These are phyloP conservation scores for Hyaloscypha variabilis DNA, from an alignment of 495 filamentous ascomycete species.

Conservation along the genomic window DNA sequence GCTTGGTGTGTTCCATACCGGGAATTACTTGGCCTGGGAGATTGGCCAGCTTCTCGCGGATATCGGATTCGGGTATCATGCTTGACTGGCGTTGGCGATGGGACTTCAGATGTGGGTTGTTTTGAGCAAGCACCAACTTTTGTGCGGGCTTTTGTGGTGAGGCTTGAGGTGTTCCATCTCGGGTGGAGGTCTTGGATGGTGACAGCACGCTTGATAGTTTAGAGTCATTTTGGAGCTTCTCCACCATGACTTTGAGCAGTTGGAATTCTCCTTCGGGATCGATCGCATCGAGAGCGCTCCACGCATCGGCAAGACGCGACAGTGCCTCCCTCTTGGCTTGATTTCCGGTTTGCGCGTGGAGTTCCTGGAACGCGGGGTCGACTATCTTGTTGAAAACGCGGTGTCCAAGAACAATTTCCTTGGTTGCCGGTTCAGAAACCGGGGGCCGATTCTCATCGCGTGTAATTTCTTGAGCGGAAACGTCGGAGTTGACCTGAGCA, in stretches of 20 bases:
- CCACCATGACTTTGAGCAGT: slow-evolving; percentile 59
- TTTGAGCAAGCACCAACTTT: slow-evolving; percentile 76
- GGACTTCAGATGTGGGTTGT: slow-evolving; percentile 82
- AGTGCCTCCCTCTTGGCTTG: slow-evolving; percentile 80
- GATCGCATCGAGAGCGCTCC: slow-evolving; percentile 78
- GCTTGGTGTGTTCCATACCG: slow-evolving; percentile 90
- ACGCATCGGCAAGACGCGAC: slow-evolving; percentile 78
- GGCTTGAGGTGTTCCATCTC: slow-evolving; percentile 30
- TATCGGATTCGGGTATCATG: slow-evolving; percentile 37
- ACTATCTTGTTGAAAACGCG: slow-evolving; percentile 78
- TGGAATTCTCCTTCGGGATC: slow-evolving; percentile 92
- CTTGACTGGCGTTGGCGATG: slow-evolving; percentile 71
- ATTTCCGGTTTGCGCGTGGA: slow-evolving; percentile 75
- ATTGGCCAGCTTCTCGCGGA: slow-evolving; percentile 48
- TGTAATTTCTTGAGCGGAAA: slow-evolving; percentile 15
- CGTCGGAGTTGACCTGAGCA: slow-evolving; percentile 25
- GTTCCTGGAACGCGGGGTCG: slow-evolving; percentile 79
- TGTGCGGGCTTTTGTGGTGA: slow-evolving; percentile 35
- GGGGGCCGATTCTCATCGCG: slow-evolving; percentile 33
- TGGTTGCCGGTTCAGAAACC: slow-evolving; percentile 57
- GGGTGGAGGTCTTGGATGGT: slow-evolving; percentile 37
- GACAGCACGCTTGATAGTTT: slow-evolving; percentile 53
- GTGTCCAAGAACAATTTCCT: slow-evolving; percentile 79
- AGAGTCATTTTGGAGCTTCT: slow-evolving; percentile 45
- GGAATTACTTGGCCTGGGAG: slow-evolving; percentile 53